Conservation (phyloP, 2,329 filamentous ascomycete genomes). For the Claviceps purpurea region DNA sequence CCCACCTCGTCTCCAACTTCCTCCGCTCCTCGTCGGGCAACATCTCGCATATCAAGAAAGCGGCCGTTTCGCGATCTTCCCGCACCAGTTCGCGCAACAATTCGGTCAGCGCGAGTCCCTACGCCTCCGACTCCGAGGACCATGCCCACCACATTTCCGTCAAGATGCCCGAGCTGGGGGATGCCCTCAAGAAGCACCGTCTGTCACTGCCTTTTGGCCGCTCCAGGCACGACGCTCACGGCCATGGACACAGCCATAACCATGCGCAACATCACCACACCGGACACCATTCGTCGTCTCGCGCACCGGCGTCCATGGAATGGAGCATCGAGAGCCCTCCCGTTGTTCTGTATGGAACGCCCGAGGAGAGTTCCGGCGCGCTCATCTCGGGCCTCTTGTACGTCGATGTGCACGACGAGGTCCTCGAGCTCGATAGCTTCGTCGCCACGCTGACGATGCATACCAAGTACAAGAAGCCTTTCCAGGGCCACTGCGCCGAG, state of each 20-base stretch:
- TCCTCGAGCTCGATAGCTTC: slow-evolving; percentile 57
- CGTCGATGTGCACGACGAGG: slow-evolving; percentile 55
- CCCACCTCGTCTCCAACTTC: slow-evolving; percentile 44
- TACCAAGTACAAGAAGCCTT: slow-evolving; percentile 68
- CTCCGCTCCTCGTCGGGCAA: slow-evolving; percentile 42
- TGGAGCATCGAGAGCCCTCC: slow-evolving; percentile 75
- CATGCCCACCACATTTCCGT: slow-evolving; percentile 12
- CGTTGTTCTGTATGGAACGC: slow-evolving; percentile 66
- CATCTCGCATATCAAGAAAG: slow-evolving; percentile 27
- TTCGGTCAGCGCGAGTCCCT: slow-evolving; percentile 19
- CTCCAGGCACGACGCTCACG: slow-evolving; percentile 2
- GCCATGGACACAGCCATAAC: not conserved
- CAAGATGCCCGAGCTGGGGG: slow-evolving; percentile 26
- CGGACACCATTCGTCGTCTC: not conserved
- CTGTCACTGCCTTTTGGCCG: slow-evolving; percentile 26
- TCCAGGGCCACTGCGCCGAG: slow-evolving; percentile 62
- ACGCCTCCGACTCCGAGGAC: slow-evolving; percentile 23
- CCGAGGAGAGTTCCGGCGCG: slow-evolving; percentile 66
- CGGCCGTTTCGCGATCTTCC: slow-evolving; percentile 17
- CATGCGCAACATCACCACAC: slow-evolving; percentile 18
- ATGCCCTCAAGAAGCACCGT: slow-evolving; percentile 27
- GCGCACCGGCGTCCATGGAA: slow-evolving; percentile 28
- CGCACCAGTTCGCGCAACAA: slow-evolving; percentile 14
- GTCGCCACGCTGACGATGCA: slow-evolving; percentile 58
- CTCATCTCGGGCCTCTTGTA: slow-evolving; percentile 74